These are phyloP conservation scores for Cyclostephanos tholiformis DNA, from an alignment of 108 stramenopile genomes.

Conservation along the genomic window DNA sequence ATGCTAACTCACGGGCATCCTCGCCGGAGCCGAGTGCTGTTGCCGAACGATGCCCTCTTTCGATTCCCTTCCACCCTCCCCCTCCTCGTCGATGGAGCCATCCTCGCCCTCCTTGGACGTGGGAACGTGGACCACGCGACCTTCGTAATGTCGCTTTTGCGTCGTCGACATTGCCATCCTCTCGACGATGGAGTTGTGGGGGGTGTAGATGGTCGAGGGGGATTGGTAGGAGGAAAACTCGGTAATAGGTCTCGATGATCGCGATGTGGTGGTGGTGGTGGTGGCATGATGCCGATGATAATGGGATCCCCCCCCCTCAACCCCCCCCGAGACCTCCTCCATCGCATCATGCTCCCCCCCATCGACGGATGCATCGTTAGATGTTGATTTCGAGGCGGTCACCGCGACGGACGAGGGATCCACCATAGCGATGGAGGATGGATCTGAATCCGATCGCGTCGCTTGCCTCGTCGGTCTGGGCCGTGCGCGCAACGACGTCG, in stretches of 20 bases:
- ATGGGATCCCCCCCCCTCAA: not conserved
- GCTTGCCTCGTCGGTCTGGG: conserved; percentile 20
- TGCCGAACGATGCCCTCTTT: not conserved
- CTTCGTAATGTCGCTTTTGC: conserved; percentile 14
- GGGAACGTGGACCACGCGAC: conserved; percentile 21
- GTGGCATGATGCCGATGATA: not conserved
- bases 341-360: not conserved
- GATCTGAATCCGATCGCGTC: too few relatives aligned
- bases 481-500: not conserved
- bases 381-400: too few relatives aligned
- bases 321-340: not conserved
- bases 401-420: not conserved
- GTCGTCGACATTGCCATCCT: conserved; percentile 32
- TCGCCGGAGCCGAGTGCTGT: conserved; percentile 22
- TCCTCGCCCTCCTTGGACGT: not conserved
- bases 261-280: too few relatives aligned
- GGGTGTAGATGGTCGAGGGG: conserved; percentile 10
- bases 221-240: not conserved
- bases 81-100: conserved; percentile 1
- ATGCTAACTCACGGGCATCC: conserved; percentile 30
- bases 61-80: conserved; percentile 7
- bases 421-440: too few relatives aligned
- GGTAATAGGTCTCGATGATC: not conserved
- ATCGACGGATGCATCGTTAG: not conserved
- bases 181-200: not conserved